Conservation (phyloP, 2,329 filamentous ascomycete species). For the Dryadomyces quercus-mongolicae region DNA sequence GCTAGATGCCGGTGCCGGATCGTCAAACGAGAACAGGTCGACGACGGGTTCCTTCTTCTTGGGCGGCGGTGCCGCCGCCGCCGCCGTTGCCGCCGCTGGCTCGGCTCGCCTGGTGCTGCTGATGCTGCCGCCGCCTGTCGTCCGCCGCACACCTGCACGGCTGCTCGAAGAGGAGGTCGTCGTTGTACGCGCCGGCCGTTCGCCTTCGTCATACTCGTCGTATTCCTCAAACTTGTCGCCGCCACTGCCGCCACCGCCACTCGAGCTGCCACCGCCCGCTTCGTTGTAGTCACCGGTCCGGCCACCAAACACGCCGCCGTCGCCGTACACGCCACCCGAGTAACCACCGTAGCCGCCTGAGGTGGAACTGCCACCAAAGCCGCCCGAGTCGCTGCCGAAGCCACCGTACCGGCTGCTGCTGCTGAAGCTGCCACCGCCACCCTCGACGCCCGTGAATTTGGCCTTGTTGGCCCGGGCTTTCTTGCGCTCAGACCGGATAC, state of each 20-base stretch:
- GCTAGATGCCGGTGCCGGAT: slow-evolving; percentile 35
- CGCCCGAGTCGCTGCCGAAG: slow-evolving; percentile 77
- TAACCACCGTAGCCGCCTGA: slow-evolving; percentile 44
- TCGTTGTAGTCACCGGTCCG: slow-evolving; percentile 61
- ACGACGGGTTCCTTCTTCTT: slow-evolving; percentile 83
- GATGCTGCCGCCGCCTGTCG: slow-evolving; percentile 14
- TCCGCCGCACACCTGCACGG: slow-evolving; percentile 28
- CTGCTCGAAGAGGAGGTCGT: slow-evolving; percentile 23
- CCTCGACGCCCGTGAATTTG: slow-evolving; percentile 92
- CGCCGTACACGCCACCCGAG: slow-evolving; percentile 75
- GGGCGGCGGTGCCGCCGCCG: slow-evolving; percentile 40
- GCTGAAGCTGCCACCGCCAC: slow-evolving; percentile 46
- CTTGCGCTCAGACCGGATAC: slow-evolving; percentile 71
- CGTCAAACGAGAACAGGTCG: slow-evolving; percentile 89
- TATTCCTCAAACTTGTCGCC: slow-evolving; percentile 79
- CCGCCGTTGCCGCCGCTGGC: slow-evolving; percentile 16
- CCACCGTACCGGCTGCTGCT: slow-evolving; percentile 60
- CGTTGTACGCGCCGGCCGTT: slow-evolving; percentile 22
- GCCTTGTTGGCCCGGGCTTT: slow-evolving; percentile 83
- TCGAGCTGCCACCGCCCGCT: background rate
- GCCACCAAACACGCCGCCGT: slow-evolving; percentile 86
- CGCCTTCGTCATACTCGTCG: slow-evolving; percentile 82
- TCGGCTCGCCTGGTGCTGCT: slow-evolving; percentile 23
- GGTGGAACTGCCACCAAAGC: slow-evolving; percentile 37
- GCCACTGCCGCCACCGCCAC: slow-evolving; percentile 15